A percentile compares a stretch with the other conserved stretches of the same genome.
These are phyloP conservation scores for Huntiella bhutanensis DNA, from an alignment of 2,329 filamentous ascomycete species.

Conservation along the genomic window DNA sequence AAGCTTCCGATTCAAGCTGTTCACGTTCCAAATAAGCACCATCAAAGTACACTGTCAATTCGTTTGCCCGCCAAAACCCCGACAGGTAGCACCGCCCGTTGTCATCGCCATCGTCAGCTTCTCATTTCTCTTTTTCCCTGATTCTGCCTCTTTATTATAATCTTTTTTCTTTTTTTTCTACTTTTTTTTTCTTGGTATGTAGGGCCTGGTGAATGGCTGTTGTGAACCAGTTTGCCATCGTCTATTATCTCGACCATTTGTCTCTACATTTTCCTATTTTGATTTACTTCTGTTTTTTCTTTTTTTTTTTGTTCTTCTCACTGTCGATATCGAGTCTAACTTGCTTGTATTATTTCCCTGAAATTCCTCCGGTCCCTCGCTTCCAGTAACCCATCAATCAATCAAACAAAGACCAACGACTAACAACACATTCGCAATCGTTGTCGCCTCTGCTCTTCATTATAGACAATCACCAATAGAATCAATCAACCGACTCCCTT, in stretches of 20 bases:
- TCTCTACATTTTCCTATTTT: not conserved
- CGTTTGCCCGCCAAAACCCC: too few species aligned
- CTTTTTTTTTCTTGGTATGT: too few species aligned
- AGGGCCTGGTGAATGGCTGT: too few species aligned
- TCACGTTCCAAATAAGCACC: too few species aligned
- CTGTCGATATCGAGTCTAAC: not conserved
- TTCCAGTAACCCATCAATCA: not conserved
- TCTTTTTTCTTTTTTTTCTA: not conserved
- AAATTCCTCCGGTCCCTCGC: not conserved
- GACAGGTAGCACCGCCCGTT: not conserved
- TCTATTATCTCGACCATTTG: constrained; percentile 1
- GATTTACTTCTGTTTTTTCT: not conserved
- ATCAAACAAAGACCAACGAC: not conserved
- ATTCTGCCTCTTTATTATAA: not conserved
- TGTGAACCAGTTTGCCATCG: not conserved
- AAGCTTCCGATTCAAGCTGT: too few species aligned
- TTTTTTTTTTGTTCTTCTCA: constrained; percentile 1
- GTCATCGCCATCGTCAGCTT: not conserved
- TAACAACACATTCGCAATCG: not conserved
- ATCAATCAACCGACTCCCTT: not conserved
- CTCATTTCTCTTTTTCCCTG: not conserved
- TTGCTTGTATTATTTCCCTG: not conserved
- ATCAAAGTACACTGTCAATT: too few species aligned
- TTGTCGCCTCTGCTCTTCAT: not conserved
- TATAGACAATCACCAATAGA: too few species aligned